Evolutionary conservation across 2,329 filamentous ascomycete genomes (phyloP).

Genomic region (Colletotrichum lupini): DNA sequence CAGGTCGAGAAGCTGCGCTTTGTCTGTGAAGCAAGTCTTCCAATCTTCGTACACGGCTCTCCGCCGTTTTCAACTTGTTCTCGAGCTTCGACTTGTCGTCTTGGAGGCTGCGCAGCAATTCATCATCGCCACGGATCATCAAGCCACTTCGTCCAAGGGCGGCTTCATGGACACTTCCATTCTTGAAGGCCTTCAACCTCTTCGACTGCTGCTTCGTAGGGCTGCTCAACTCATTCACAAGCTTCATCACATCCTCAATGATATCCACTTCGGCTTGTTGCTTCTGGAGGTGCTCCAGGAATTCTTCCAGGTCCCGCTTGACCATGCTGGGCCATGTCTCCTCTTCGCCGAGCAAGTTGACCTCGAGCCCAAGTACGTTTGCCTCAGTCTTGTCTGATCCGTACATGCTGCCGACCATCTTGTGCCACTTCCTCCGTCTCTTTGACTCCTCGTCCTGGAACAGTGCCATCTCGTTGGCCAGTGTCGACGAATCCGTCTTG

Average conservation of each 20-base stretch:
- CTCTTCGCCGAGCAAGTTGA: slow-evolving; percentile 85
- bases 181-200: slow-evolving; percentile 93
- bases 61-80: slow-evolving; percentile 81
- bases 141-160: slow-evolving; percentile 87
- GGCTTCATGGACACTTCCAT: slow-evolving; percentile 94
- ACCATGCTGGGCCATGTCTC: slow-evolving; percentile 82
- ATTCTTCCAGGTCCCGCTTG: slow-evolving; percentile 80
- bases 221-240: slow-evolving; percentile 81
- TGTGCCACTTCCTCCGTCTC: slow-evolving; percentile 89
- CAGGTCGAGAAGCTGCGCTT: slow-evolving; percentile 66
- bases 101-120: slow-evolving; percentile 79
- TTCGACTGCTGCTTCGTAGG: slow-evolving; percentile 90
- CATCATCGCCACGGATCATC: slow-evolving; percentile 87
- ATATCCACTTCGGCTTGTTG: slow-evolving; percentile 74
- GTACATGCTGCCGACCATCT: slow-evolving; percentile 81
- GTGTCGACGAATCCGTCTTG: slow-evolving; percentile 83
- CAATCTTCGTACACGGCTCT: slow-evolving; percentile 88
- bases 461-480: slow-evolving; percentile 92
- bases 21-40: slow-evolving; percentile 94
- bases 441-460: slow-evolving; percentile 95
- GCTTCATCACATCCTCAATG: slow-evolving; percentile 78
- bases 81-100: slow-evolving; percentile 84
- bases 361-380: slow-evolving; percentile 80
- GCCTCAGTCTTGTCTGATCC: slow-evolving; percentile 74
- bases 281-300: slow-evolving; percentile 73